phyloP scores from a whole-genome alignment of 306 rosid species.

The Glycine soja region DNA sequence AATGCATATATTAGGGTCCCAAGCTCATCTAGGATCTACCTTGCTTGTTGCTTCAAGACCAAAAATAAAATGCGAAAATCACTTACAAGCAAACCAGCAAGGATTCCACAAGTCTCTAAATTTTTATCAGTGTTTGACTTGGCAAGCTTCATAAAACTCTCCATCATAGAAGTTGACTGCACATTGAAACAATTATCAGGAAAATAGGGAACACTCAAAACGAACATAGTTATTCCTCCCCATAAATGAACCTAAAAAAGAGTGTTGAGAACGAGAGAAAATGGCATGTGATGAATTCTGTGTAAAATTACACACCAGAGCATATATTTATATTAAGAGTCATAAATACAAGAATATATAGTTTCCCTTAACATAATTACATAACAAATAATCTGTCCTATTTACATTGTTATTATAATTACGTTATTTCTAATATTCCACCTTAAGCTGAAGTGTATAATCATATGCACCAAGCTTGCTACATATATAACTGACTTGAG shows the following conservation, averaged over 20 bases:
- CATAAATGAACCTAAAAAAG: not conserved
- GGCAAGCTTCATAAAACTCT: slow-evolving; percentile 79
- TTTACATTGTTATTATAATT: not conserved
- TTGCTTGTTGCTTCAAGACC: slow-evolving; percentile 7
- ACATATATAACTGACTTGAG: not conserved
- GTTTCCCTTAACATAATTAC: not conserved
- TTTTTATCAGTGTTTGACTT: slow-evolving; percentile 76
- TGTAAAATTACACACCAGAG: not conserved
- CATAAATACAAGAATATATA: slow-evolving; percentile 1
- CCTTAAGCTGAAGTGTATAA: not conserved
- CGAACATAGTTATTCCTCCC: too few relatives aligned
- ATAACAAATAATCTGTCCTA: not conserved
- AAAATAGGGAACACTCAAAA: slow-evolving; percentile 34
- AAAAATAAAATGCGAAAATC: slow-evolving; percentile 29
- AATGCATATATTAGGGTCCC: slow-evolving; percentile 26
- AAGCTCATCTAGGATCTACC: slow-evolving; percentile 2
- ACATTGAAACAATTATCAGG: slow-evolving; percentile 49
- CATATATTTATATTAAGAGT: not conserved
- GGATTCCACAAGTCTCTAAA: slow-evolving; percentile 92
- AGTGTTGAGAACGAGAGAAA: not conserved
- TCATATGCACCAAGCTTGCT: not conserved
- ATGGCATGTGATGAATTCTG: not conserved
- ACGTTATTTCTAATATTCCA: not conserved
- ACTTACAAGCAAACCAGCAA: slow-evolving; percentile 93
- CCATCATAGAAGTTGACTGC: slow-evolving; percentile 91